Evolutionary conservation across 768 basidiomycete genomes (phyloP), one percentile per base, ranked within the genome.

Genomic region (Kondoa subrosea): DNA sequence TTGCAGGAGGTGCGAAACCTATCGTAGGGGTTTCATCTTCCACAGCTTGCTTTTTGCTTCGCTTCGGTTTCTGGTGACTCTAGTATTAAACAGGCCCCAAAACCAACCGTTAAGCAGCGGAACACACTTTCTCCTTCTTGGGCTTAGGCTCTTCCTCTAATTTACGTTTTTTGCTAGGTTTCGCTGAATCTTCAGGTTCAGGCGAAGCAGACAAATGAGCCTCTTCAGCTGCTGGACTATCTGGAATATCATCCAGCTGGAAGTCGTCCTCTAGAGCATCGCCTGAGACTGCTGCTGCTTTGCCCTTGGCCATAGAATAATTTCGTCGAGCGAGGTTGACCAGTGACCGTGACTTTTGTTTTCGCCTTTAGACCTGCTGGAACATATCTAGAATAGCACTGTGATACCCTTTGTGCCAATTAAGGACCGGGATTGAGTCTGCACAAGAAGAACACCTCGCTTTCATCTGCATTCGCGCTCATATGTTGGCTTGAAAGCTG

Each of bases 1-100:
- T 77, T 56, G 77, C 74, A 3, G 87, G 82, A 8, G 85, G 76
- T 75, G 85, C 83, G 26, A 80, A 78, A 57, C 86, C 83, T 56
- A 84, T 75, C 30, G 83, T 84, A 15, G 75, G 74, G 30, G 72
- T 66, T 17, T 69, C 56, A 16, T 71, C 75, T 57, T 58, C 76
- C 69, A 77, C 81, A 66, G 58, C 73, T 2, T 77, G 76, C 69
- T 84, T 59, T 59, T 59, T 59, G 25, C 30, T 59, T 31, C 30
- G 58, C 58, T 25, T 31, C 14, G 25, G 14, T 59, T 59, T 59
- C 58, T 59, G 21, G 40, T 50, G 14, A 12, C 14, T 59, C n/a
- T 59, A 12, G 29, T 15, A 59, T 59, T 25, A 31, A 25, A 25
- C 58, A n/a, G n/a, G n/a, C n/a, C n/a, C n/a, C n/a, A n/a, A n/a